phyloP scores from a whole-genome alignment of 495 filamentous ascomycete species.

The Annulohypoxylon maeteangense region DNA sequence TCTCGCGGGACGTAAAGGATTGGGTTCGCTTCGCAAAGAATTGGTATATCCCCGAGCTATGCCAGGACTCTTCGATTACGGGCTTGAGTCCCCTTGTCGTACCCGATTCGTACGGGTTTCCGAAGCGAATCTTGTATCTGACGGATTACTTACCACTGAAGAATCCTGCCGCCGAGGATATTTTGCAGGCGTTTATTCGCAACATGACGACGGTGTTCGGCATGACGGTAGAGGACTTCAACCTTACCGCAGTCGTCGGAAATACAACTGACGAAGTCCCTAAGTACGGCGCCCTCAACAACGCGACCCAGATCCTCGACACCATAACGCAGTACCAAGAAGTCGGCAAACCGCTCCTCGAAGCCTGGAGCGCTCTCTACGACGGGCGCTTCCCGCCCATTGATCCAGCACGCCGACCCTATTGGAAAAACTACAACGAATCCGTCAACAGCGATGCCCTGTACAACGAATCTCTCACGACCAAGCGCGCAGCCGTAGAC shows the following conservation, averaged over 20 bases:
- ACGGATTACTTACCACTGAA: slow-evolving; percentile 52
- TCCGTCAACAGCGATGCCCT: slow-evolving; percentile 29
- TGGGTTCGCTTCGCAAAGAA: slow-evolving; percentile 54
- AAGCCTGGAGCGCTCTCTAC: slow-evolving; percentile 42
- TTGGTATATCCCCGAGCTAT: slow-evolving; percentile 53
- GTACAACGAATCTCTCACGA: slow-evolving; percentile 44
- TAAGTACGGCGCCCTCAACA: slow-evolving; percentile 19
- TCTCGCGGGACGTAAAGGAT: slow-evolving; percentile 48
- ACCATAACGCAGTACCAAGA: slow-evolving; percentile 37
- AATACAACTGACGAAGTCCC: slow-evolving; percentile 47
- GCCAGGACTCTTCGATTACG: slow-evolving; percentile 47
- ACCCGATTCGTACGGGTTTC: slow-evolving; percentile 47
- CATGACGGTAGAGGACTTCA: slow-evolving; percentile 53
- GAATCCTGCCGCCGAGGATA: slow-evolving; percentile 50
- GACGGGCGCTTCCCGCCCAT: slow-evolving; percentile 53
- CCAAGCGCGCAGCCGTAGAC: slow-evolving; percentile 48
- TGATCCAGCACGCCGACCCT: slow-evolving; percentile 45
- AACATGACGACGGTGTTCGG: slow-evolving; percentile 67
- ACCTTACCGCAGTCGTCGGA: slow-evolving; percentile 42
- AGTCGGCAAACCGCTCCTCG: slow-evolving; percentile 45
- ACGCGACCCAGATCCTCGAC: slow-evolving; percentile 21
- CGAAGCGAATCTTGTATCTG: slow-evolving; percentile 52
- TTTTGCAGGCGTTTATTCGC: slow-evolving; percentile 60
- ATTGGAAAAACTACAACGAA: slow-evolving; percentile 42
- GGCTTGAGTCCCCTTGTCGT: slow-evolving; percentile 47